Conservation (phyloP, 345 rosid genomes). For the Gossypium rotundifolium region DNA sequence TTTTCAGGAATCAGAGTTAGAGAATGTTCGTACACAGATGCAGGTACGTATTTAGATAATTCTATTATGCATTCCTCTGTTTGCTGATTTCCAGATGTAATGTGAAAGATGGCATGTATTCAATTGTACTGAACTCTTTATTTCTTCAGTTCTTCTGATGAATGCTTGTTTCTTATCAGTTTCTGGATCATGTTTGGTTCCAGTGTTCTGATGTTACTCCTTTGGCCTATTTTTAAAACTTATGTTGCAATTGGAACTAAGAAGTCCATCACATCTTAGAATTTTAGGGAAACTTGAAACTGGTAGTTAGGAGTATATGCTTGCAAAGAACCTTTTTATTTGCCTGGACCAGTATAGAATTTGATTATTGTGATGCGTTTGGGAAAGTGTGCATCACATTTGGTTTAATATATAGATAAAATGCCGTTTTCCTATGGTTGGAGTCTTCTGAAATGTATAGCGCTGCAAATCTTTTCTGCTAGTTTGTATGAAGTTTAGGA, state of each 20-base stretch:
- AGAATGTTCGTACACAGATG: slow-evolving; percentile 74
- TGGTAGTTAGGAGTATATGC: background rate
- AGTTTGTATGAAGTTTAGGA: background rate
- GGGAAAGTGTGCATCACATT: background rate
- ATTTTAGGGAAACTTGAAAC: background rate
- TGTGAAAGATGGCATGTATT: background rate
- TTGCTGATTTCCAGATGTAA: background rate
- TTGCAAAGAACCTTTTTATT: background rate
- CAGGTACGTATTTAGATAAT: slow-evolving; percentile 41
- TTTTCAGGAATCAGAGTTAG: slow-evolving; percentile 78
- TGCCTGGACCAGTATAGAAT: background rate
- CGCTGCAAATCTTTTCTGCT: background rate
- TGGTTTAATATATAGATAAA: background rate
- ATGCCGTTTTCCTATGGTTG: background rate
- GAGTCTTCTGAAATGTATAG: background rate
- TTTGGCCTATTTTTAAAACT: slow-evolving; percentile 1
- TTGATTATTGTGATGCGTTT: background rate
- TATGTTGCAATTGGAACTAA: background rate
- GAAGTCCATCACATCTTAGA: background rate
- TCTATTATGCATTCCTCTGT: background rate
- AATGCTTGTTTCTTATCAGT: background rate
- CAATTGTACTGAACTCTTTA: background rate
- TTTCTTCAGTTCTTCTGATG: background rate
- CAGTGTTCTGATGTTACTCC: background rate
- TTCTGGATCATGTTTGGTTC: background rate